Evolutionary conservation across 257 asterid genomes (phyloP), one percentile per base, ranked within the genome.

Genomic region (Solanum neorickii): DNA sequence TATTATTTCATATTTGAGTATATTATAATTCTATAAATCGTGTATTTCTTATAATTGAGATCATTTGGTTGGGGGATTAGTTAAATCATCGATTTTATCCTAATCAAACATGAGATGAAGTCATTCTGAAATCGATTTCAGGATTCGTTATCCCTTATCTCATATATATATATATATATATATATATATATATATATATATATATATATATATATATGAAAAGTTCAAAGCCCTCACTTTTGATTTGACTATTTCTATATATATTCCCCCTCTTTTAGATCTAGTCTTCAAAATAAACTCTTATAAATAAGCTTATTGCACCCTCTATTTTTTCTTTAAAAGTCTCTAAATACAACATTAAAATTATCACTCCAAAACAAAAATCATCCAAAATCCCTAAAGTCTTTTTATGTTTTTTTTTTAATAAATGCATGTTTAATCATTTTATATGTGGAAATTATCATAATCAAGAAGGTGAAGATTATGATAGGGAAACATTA

Each of bases 401-500:
- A 68, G 27, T 5, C 62, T 31, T 37, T 39, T 59, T 15, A 0
- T 84, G 6, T 66, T 42, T 62, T n/a, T 62, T 8, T 62, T 41
- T 25, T 0, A 0, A 31, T n/a, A 60, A 7, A 88, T 77, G n/a
- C n/a, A n/a, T n/a, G 89, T 69, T 89, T 8, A 88, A 60, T 83
- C 86, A 91, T 88, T 94, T 92, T 91, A 89, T 92, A 66, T 93
- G 98, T 68, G 96, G 98, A 10, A 92, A 89, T 29, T 94, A 91
- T 29, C 84, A 90, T 82, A 88, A 86, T 87, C 92, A 87, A 35
- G 87, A 88, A 69, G 92, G 76, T 73, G 47, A 73, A 21, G 84
- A 91, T 75, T 90, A 87, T 39, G 93, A 87, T 62, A 69, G 68
- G 42, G 89, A 92, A 23, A 56, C 47, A 69, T 37, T 37, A 37